These are phyloP conservation scores for Leishmania aethiopica DNA, from an alignment of 208 protist genomes.

Conservation along the genomic window DNA sequence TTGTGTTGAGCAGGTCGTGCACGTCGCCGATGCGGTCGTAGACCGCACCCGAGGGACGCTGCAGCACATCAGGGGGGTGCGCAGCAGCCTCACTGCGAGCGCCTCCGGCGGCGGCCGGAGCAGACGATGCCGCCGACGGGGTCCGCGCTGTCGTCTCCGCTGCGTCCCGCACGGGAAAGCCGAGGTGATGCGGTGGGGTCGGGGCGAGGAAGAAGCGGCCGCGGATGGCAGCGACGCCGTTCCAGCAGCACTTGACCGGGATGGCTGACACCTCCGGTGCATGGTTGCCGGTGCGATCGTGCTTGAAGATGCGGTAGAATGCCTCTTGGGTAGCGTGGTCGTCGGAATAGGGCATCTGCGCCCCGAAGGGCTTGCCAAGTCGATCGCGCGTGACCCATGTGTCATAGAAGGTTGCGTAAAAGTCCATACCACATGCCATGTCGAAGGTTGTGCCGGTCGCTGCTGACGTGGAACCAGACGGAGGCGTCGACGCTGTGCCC, in stretches of 20 bases:
- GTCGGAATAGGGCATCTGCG: conserved; percentile 55
- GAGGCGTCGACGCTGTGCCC: background rate
- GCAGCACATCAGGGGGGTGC: background rate
- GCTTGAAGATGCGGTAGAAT: conserved; percentile 37
- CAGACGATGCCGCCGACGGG: background rate
- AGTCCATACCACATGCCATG: conserved; percentile 89
- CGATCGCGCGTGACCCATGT: conserved; percentile 65
- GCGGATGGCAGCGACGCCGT: conserved; percentile 73
- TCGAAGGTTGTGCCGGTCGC: conserved; percentile 51
- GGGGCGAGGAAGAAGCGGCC: conserved; percentile 56
- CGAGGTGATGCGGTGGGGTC: conserved; percentile 11
- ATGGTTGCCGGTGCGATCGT: background rate
- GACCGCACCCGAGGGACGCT: conserved; percentile 21
- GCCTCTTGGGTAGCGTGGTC: conserved; percentile 44
- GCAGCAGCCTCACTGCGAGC: background rate
- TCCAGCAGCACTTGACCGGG: conserved; percentile 86
- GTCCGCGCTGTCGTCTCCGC: background rate
- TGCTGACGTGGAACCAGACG: background rate
- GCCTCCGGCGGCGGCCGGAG: background rate
- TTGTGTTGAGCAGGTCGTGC: conserved; percentile 1
- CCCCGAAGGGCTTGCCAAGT: conserved; percentile 37
- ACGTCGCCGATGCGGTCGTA: conserved; percentile 31
- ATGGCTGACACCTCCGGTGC: conserved; percentile 18
- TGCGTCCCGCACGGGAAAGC: background rate
- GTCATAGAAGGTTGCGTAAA: conserved; percentile 80